phyloP scores from a whole-genome alignment of 495 filamentous ascomycete species.

The Aspergillus homomorphus region DNA sequence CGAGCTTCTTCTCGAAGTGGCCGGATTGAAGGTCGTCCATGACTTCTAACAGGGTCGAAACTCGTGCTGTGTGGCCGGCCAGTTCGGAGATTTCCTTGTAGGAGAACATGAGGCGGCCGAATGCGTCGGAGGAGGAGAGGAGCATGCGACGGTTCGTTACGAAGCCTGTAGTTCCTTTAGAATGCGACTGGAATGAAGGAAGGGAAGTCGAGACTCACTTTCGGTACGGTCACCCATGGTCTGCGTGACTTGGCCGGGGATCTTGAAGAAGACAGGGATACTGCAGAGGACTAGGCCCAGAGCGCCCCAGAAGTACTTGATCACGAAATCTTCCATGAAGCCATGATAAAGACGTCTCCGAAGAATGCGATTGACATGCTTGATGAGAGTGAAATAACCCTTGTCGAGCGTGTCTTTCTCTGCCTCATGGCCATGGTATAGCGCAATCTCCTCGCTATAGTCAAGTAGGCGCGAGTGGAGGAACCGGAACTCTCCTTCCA shows the following conservation, averaged over 20 bases:
- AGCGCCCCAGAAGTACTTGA: conserved; percentile 99
- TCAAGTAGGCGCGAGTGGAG: conserved; percentile 93
- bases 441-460: conserved; percentile 88
- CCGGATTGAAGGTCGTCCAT: conserved; percentile 91
- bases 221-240: conserved; percentile 91
- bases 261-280: conserved; percentile 91
- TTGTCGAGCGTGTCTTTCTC: conserved; percentile 98
- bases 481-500: conserved; percentile 96
- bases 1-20: conserved; percentile 91
- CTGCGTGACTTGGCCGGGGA: conserved; percentile 68
- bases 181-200: neutral
- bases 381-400: conserved; percentile 97
- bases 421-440: conserved; percentile 90
- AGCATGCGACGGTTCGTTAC: conserved; percentile 93
- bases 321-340: conserved; percentile 98
- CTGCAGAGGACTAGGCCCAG: conserved; percentile 91
- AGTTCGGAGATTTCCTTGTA: conserved; percentile 97
- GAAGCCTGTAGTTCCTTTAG: conserved; percentile 53
- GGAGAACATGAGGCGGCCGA: conserved; percentile 95
- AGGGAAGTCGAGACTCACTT: conserved; percentile 46
- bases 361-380: conserved; percentile 95
- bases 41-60: conserved; percentile 82
- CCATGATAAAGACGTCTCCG: conserved; percentile 87
- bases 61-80: conserved; percentile 89
- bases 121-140: conserved; percentile 87